phyloP scores from a whole-genome alignment of 1,284 basidiomycete species.

The Sanghuangporus sanghuang region DNA sequence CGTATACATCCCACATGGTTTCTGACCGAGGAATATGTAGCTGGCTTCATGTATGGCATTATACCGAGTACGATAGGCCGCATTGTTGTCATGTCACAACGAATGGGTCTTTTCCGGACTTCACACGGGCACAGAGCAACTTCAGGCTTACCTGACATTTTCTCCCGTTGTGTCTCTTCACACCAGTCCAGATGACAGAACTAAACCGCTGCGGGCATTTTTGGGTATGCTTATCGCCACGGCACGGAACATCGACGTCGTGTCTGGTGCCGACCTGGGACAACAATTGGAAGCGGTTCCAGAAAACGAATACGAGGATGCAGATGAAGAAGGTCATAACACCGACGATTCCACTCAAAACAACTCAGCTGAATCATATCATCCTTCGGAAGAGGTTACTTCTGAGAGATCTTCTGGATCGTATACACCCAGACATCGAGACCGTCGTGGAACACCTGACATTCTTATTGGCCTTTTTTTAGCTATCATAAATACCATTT shows the following conservation, averaged over 20 bases:
- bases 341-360: not conserved
- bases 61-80: not conserved
- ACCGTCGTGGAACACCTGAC: not conserved
- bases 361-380: not conserved
- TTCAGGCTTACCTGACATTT: not conserved
- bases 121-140: not conserved
- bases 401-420: not conserved
- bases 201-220: not conserved
- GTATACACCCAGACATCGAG: not conserved
- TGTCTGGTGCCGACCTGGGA: not conserved
- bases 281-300: not conserved
- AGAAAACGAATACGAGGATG: not conserved
- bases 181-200: not conserved
- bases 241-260: not conserved
- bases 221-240: not conserved
- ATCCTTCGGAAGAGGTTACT: not conserved
- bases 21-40: not conserved
- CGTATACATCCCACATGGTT: not conserved
- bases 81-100: not conserved
- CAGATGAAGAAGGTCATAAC: not conserved
- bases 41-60: not conserved
- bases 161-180: not conserved
- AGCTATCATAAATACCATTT: not conserved
- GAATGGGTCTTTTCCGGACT: not conserved
- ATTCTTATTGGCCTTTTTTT: not conserved